Evolutionary conservation across 208 protist genomes (phyloP).

Genomic region (Trypanosomatidae sp.): DNA sequence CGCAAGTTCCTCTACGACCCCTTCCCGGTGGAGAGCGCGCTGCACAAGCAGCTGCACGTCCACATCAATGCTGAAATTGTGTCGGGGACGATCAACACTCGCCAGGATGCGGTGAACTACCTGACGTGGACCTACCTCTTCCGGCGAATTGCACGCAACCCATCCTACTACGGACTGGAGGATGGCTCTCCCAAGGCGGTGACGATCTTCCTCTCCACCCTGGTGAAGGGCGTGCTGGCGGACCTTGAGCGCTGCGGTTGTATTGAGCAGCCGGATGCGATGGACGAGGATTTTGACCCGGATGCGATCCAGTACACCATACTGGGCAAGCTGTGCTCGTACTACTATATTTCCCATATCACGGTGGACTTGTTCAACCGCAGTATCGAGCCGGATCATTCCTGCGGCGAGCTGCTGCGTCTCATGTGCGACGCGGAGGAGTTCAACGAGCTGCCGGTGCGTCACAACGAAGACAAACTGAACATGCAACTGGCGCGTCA

Average conservation of each 20-base stretch:
- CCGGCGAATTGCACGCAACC: slow-evolving; percentile 96
- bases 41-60: slow-evolving; percentile 96
- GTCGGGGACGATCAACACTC: slow-evolving; percentile 92
- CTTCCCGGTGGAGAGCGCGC: slow-evolving; percentile 99
- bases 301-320: slow-evolving; percentile 85
- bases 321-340: slow-evolving; percentile 97
- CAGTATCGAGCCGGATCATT: slow-evolving; percentile 55
- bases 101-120: slow-evolving; percentile 98
- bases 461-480: slow-evolving; percentile 99
- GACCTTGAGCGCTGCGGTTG: slow-evolving; percentile 87
- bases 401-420: slow-evolving; percentile 75
- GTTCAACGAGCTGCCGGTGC: slow-evolving; percentile 96
- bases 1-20: slow-evolving; percentile 99
- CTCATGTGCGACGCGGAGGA: slow-evolving; percentile 94
- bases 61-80: slow-evolving; percentile 99
- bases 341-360: slow-evolving; percentile 98
- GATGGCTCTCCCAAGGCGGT: slow-evolving; percentile 86
- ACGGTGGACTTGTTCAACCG: slow-evolving; percentile 93
- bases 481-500: slow-evolving; percentile 88
- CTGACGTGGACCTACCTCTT: slow-evolving; percentile 99
- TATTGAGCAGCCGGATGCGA: slow-evolving; percentile 57
- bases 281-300: slow-evolving; percentile 55
- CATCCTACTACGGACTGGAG: slow-evolving; percentile 98
- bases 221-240: slow-evolving; percentile 79
- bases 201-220: slow-evolving; percentile 80